Conservation (phyloP, 768 basidiomycete species). For the Lactifluus volemus region DNA sequence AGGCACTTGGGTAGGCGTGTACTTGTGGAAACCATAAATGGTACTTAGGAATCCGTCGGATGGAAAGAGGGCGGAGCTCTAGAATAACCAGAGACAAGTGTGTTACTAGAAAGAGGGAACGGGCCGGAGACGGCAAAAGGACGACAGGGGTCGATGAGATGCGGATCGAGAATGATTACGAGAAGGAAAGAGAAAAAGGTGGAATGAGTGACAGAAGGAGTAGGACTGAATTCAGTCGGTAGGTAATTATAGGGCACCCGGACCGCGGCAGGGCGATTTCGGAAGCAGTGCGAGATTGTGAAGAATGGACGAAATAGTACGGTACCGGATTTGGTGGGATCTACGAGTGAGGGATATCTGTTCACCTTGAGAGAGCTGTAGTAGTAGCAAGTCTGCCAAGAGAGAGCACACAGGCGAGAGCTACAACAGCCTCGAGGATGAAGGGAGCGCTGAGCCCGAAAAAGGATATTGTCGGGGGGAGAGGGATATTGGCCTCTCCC, state of each 20-base stretch:
- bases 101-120: not conserved
- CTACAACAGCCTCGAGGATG: conserved; percentile 1
- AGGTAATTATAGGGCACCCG: not conserved
- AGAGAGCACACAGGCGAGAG: not conserved
- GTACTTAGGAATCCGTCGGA: not conserved
- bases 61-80: not conserved
- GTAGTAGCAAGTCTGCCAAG: no score
- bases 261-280: conserved; percentile 4
- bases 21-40: not conserved
- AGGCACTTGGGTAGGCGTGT: not conserved
- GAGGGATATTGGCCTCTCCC: conserved; percentile 5
- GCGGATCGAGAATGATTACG: conserved; percentile 7
- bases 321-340: conserved; percentile 12
- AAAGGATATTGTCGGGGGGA: conserved; percentile 6
- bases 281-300: conserved; percentile 11
- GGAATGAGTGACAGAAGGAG: conserved; percentile 1
- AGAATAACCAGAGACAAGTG: not conserved
- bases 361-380: not conserved
- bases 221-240: not conserved
- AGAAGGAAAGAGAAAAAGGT: conserved; percentile 3
- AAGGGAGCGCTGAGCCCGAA: conserved; percentile 16
- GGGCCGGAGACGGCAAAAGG: not conserved
- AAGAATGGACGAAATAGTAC: conserved; percentile 2
- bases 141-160: not conserved
- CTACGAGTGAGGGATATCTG: not conserved